These are phyloP conservation scores for Irpex sp. DNA, from an alignment of 1,284 basidiomycete species.

Conservation along the genomic window DNA sequence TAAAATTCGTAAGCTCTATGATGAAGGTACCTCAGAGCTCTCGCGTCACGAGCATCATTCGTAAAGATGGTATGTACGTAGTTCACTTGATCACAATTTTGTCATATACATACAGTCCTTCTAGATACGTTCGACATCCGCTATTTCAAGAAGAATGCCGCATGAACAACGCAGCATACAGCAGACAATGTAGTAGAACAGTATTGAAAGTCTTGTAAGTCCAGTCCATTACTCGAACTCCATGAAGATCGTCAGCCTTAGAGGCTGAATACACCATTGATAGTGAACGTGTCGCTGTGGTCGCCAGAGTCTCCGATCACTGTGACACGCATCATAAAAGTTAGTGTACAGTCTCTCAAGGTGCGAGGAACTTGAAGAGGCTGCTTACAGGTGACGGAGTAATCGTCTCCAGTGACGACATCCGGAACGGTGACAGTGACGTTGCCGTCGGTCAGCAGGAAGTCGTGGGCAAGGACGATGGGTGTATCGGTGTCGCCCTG, in stretches of 20 bases:
- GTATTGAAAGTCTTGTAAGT: no score
- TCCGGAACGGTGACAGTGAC: conserved; percentile 5
- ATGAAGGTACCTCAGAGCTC: no score
- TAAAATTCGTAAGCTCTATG: no score
- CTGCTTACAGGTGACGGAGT: conserved; percentile 8
- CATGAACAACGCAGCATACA: no score
- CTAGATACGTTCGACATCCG: no score
- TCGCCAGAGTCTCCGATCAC: neutral
- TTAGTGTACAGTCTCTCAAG: neutral
- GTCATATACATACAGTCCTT: no score
- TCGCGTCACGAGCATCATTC: no score
- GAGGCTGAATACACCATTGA: neutral
- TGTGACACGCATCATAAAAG: neutral
- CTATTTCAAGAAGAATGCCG: no score
- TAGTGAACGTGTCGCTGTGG: neutral
- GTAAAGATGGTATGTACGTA: no score
- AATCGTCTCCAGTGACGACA: conserved; percentile 6
- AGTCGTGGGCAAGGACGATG: conserved; percentile 6
- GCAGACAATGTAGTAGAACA: no score
- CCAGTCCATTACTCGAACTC: no score
- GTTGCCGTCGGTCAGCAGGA: conserved; percentile 3
- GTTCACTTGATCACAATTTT: no score
- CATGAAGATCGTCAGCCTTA: neutral
- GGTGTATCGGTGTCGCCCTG: conserved; percentile 12
- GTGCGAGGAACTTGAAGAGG: neutral